Base-by-base conservation (phyloP, 495 filamentous ascomycete species). In the Hypoxylon intermedium region DNA sequence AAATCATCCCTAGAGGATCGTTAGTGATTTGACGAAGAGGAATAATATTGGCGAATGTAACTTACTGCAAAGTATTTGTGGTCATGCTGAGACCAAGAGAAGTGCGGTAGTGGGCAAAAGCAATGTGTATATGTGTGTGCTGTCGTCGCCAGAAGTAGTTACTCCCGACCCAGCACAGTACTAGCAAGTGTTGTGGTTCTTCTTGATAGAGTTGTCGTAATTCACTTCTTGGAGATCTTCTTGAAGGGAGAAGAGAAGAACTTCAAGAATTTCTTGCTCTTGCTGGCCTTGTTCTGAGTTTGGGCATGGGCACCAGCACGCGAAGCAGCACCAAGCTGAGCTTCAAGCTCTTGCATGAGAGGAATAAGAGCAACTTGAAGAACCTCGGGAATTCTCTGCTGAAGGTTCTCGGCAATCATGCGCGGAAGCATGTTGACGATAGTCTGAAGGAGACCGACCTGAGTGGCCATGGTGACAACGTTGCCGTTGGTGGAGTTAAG, bases 401-500 rank as follows among this genome's bases (percentile, higher is more conserved):
- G 5, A 11, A 56, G 15, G 0, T 37, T 38, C 6, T 59, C 40
- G 0, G 31, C 1, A 15, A 61, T 65, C 66, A 69, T 62, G 0
- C 50, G 58, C 7, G 68, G 68, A 9, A 71, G 16, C 53, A 69
- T 61, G 24, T 62, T 71, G 42, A 71, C 43, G 1, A 71, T 50
- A 0, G 62, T 64, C 44, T 71, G 68, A 5, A 71, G 61, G 2
- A 50, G 34, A 2, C 15, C 23, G 13, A 71, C 6, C 13, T 62
- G 67, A 12, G 65, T 58, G 4, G 12, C 66, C 7, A 71, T 19
- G 5, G 49, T 3, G 1, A 46, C 36, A 9, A 71, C 38, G 23
- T 71, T 71, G 44, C 65, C 62, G 20, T 71, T 71, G 3, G 68
- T 71, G 1, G 68, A 71, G 37, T 64, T 64, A 18, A 71, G 11